Percentiles rank a stretch among this genome's conserved stretches.
phyloP scores from a whole-genome alignment of 2,329 filamentous ascomycete species.

The Xylaria sp. region DNA sequence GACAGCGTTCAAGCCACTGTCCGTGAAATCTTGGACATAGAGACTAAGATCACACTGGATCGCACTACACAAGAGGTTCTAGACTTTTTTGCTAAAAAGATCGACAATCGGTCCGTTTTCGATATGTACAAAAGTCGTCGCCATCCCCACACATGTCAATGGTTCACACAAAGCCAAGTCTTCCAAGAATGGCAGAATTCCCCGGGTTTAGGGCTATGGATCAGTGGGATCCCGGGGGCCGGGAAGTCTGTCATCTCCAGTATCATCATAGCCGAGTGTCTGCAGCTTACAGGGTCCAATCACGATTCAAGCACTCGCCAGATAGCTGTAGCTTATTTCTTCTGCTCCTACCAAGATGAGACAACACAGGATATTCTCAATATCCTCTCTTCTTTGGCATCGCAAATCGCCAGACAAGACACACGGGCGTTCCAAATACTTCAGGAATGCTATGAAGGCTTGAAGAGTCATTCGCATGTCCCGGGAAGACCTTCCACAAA shows the following conservation, averaged over 20 bases:
- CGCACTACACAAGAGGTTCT: not conserved
- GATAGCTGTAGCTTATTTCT: not conserved
- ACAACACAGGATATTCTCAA: not conserved
- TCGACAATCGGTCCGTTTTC: not conserved
- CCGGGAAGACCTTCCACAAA: not conserved
- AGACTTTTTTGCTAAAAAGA: not conserved
- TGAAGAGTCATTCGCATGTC: not conserved
- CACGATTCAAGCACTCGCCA: not conserved
- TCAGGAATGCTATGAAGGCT: not conserved
- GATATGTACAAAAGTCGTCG: not conserved
- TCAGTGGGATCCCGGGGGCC: not conserved
- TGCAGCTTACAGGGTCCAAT: not conserved
- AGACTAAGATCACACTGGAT: not conserved
- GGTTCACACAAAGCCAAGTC: not conserved
- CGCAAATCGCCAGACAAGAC: not conserved
- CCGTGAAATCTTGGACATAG: not conserved
- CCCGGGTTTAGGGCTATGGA: not conserved
- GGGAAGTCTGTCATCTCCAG: not conserved
- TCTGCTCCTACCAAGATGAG: not conserved
- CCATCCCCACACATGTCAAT: not conserved
- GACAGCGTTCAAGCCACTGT: not conserved
- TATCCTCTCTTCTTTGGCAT: not conserved
- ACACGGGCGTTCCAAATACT: not conserved
- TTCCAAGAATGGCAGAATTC: not conserved
- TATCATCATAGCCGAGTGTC: not conserved